Conservation (phyloP, 345 rosid genomes). For the Brassica cretica region DNA sequence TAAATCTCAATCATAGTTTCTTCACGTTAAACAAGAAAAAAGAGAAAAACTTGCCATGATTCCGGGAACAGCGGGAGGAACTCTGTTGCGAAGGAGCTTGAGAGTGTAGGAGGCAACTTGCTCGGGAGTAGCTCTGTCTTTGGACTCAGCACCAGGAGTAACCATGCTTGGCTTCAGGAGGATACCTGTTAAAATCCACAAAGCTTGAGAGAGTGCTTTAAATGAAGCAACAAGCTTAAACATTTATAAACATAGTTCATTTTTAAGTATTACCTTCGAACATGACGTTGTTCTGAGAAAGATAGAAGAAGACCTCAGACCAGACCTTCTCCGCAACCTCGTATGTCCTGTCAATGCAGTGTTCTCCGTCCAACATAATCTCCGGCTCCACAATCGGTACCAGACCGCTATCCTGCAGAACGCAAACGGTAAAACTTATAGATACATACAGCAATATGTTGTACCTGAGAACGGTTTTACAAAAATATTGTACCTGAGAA, state of each 20-base stretch:
- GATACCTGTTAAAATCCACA: slow-evolving; percentile 38
- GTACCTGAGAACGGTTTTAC: no score
- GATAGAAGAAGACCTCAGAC: slow-evolving; percentile 96
- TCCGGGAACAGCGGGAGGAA: slow-evolving; percentile 93
- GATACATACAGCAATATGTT: not conserved
- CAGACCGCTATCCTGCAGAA: slow-evolving; percentile 75
- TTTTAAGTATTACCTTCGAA: slow-evolving; percentile 54
- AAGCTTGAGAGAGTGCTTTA: not conserved
- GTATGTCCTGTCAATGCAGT: slow-evolving; percentile 81
- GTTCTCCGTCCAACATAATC: slow-evolving; percentile 92
- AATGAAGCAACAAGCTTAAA: not conserved
- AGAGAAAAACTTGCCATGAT: slow-evolving; percentile 67
- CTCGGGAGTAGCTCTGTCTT: slow-evolving; percentile 73
- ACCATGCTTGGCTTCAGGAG: slow-evolving; percentile 99
- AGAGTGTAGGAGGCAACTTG: slow-evolving; percentile 90
- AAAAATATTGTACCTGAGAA: slow-evolving; percentile 53
- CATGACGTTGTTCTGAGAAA: slow-evolving; percentile 88
- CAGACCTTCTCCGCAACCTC: slow-evolving; percentile 90
- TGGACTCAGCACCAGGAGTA: slow-evolving; percentile 93
- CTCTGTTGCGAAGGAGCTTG: slow-evolving; percentile 77
- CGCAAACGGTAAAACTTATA: not conserved
- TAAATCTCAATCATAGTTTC: not conserved
- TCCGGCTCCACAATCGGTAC: slow-evolving; percentile 99
- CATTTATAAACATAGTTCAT: not conserved
- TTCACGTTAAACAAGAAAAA: not conserved